Evolutionary conservation across 1,139 yeast species (phyloP).

Genomic region (Diutina mesorugosa): DNA sequence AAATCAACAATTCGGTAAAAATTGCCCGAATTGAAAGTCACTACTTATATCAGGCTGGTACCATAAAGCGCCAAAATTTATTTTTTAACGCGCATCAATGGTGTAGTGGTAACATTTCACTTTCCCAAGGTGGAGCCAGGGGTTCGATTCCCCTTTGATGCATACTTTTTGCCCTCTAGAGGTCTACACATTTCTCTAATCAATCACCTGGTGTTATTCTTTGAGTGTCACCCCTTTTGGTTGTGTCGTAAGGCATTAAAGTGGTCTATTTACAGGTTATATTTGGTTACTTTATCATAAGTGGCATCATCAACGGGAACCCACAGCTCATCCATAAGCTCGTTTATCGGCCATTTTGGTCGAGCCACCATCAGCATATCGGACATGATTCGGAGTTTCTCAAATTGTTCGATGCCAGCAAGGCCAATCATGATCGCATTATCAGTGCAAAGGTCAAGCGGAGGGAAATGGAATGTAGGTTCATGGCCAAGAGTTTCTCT

Average conservation of each 20-base stretch:
- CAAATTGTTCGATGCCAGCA: slow-evolving; percentile 85
- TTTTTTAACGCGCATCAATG: neutral
- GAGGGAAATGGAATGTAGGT: slow-evolving; percentile 47
- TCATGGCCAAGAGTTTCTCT: slow-evolving; percentile 1
- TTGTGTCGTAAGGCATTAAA: neutral
- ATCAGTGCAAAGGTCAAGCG: slow-evolving; percentile 69
- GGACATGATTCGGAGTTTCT: slow-evolving; percentile 33
- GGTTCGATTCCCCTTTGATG: slow-evolving; percentile 3
- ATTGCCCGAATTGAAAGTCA: too few relatives aligned
- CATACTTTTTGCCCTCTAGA: neutral
- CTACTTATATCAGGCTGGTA: neutral
- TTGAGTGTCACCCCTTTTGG: too few relatives aligned
- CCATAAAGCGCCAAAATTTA: neutral
- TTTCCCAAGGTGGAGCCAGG: slow-evolving; percentile 3
- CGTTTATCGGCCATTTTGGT: slow-evolving; percentile 63
- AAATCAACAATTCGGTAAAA: too few relatives aligned
- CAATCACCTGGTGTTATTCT: neutral
- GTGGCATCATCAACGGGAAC: slow-evolving; percentile 5
- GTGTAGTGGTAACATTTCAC: slow-evolving; percentile 3
- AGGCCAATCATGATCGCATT: slow-evolving; percentile 97
- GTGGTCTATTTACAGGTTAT: neutral
- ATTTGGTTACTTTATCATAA: neutral
- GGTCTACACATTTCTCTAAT: neutral
- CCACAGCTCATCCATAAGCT: slow-evolving; percentile 42
- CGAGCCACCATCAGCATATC: slow-evolving; percentile 43